These are phyloP conservation scores for Boletellus sp. DNA, from an alignment of 1,284 basidiomycete genomes.

Conservation along the genomic window DNA sequence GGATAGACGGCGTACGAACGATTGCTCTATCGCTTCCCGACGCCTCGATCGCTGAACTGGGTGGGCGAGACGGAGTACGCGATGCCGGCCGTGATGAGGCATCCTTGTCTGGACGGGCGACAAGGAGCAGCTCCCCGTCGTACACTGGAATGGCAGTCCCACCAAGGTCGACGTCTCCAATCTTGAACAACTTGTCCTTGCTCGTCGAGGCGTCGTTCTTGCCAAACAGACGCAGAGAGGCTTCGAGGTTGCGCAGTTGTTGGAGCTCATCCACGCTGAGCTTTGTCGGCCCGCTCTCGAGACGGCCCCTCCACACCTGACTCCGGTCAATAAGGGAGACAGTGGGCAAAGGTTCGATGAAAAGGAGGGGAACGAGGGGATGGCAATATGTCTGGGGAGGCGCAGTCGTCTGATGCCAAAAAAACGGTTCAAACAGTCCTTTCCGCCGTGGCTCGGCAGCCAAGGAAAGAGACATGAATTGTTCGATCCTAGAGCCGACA, in stretches of 20 bases:
- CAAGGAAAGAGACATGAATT: constrained; percentile 74
- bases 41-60: constrained; percentile 52
- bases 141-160: constrained; percentile 71
- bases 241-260: constrained; percentile 44
- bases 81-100: constrained; percentile 56
- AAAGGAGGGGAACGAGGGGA: constrained; percentile 64
- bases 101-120: constrained; percentile 51
- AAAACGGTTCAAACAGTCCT: constrained; percentile 70
- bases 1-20: constrained; percentile 64
- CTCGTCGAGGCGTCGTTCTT: constrained; percentile 14
- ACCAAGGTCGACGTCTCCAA: constrained; percentile 49
- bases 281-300: constrained; percentile 52
- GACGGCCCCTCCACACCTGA: constrained; percentile 57
- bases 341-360: constrained; percentile 68
- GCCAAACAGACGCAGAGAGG: constrained; percentile 20
- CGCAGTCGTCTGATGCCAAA: constrained; percentile 54
- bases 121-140: constrained; percentile 67
- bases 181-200: constrained; percentile 30
- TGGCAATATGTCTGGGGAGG: constrained; percentile 41
- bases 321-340: constrained; percentile 65
- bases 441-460: constrained; percentile 68
- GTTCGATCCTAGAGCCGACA: constrained; percentile 54
- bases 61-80: constrained; percentile 56
- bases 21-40: constrained; percentile 40
- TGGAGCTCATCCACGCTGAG: constrained; percentile 54